Base-by-base conservation (phyloP, 192 early-diverging fungal genomes). In the Umbelopsis ramanniana region DNA sequence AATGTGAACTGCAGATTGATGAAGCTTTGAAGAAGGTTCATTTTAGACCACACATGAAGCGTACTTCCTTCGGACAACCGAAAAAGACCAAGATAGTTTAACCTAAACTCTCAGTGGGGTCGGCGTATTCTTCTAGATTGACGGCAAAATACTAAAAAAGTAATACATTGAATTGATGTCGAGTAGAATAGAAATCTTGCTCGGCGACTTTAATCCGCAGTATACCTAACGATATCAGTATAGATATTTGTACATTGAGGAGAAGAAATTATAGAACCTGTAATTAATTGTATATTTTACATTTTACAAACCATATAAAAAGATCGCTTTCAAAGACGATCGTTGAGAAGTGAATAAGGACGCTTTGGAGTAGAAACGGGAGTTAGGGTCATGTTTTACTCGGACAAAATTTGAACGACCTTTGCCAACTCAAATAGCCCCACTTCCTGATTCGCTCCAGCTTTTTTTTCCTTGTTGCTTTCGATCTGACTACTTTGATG, bases 1-100 rank as follows among this genome's bases (percentile, higher is more conserved):
- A 47, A 8, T 74, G 75, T 53, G 81, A 83, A 52, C 6, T 10
- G 17, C 43, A 75, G 23, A 83, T 83, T 46, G 79, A 80, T 40
- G 46, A 79, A 35, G 45, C 54, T 17, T 46, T 81, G 46, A 71
- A 73, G 52, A 35, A 63, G 26, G 57, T 37, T 12, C 57, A 38
- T 12, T 43, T 43, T 17, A 63, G 15, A 63, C 33, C 11, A 29
- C 17, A 33, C 4, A 15, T 14, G 33, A 63, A 63, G 14, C 33
- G 57, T 29, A n/a, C 15, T 50, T 17, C 48, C 5, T 50, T 12
- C 15, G 48, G 40, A 12, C 40, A 43, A 43, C 40, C 4, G 6
- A 50, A 15, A 50, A 17, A 15, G 19, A 5, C 48, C 48, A 50
- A 19, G 17, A 6, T 5, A 43, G 40, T 43, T 43, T 43, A 50